Base-by-base conservation (phyloP, 345 rosid species). In the Aquilaria yunnanensis region DNA sequence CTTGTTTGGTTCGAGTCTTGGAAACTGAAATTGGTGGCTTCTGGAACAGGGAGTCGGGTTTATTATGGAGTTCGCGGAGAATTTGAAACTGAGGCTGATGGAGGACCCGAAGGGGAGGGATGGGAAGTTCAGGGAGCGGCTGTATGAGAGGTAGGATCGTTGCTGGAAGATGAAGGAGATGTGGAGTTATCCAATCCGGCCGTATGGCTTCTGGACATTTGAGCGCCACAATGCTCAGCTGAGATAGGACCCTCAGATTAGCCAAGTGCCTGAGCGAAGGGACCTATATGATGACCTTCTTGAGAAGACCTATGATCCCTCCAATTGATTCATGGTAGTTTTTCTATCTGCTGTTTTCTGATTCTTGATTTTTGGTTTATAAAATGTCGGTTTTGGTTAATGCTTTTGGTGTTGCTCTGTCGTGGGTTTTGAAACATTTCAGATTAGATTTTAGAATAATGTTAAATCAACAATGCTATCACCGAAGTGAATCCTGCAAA, bases 61-160 rank as follows among this genome's bases (percentile, higher is more conserved):
- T 64, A 73, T 95, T 4, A 95, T 88, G 96, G 99, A 95, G 56
- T 95, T 91, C n/a, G 92, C 97, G 10, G 89, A 91, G 88, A 77
- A 91, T 71, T 54, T 95, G 81, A 61, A 89, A 46, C 70, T 95
- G 80, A 82, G 94, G 74, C 10, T 95, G 54, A 95, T 89, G 99
- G 97, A 95, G 79, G 93, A 95, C 63, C 99, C 99, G 0, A 83
- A 84, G 68, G 94, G 83, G 81, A 85, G 97, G 84, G 99, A 89
- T 57, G 67, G 72, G 70, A 87, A 79, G 52, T 87, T 89, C 56
- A 84, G 96, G 62, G 96, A 95, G 67, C 96, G 77, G 41, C 32
- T 95, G 31, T 95, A 95, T 65, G 59, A 78, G 9, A 45, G 71
- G 72, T 85, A 85, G 64, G 97, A 91, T 60, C 78, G 84, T 62